A percentile compares a stretch with the other conserved stretches of the same genome.
Conservation (phyloP, 2,329 filamentous ascomycete genomes). For the Tolypocladium tropicale region DNA sequence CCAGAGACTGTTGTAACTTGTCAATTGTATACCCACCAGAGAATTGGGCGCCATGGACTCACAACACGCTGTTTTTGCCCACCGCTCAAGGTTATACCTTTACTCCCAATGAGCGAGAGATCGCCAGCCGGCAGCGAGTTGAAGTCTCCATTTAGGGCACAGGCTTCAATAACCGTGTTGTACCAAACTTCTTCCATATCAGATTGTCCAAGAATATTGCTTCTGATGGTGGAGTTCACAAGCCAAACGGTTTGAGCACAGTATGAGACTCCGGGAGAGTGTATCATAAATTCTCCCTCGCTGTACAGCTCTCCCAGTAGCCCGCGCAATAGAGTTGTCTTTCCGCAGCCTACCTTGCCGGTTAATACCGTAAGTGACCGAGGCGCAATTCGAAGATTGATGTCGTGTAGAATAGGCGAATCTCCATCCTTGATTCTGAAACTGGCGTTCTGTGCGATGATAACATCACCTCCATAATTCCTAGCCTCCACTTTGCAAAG, state of each 20-base stretch:
- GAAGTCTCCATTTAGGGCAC: slow-evolving; percentile 7
- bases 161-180: slow-evolving; percentile 2
- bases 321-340: slow-evolving; percentile 5
- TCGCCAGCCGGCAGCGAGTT: slow-evolving; percentile 6
- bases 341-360: slow-evolving; percentile 11
- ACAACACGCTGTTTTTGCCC: background rate
- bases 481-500: no score
- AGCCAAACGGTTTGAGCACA: slow-evolving; percentile 10
- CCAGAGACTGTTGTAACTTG: background rate
- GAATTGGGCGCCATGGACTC: no score
- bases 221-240: slow-evolving; percentile 3
- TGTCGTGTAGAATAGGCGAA: background rate
- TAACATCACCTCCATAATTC: no score
- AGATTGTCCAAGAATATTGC: slow-evolving; percentile 6
- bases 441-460: no score
- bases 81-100: background rate
- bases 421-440: background rate
- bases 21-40: no score
- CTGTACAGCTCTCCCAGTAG: slow-evolving; percentile 7
- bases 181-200: slow-evolving; percentile 7
- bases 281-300: background rate
- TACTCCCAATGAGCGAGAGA: background rate
- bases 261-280: slow-evolving; percentile 3
- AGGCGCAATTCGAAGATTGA: slow-evolving; percentile 1
- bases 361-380: slow-evolving; percentile 6